Percentiles rank a stretch among this genome's conserved stretches.
phyloP scores from a whole-genome alignment of 441 rosid species.

The Hura crepitans region DNA sequence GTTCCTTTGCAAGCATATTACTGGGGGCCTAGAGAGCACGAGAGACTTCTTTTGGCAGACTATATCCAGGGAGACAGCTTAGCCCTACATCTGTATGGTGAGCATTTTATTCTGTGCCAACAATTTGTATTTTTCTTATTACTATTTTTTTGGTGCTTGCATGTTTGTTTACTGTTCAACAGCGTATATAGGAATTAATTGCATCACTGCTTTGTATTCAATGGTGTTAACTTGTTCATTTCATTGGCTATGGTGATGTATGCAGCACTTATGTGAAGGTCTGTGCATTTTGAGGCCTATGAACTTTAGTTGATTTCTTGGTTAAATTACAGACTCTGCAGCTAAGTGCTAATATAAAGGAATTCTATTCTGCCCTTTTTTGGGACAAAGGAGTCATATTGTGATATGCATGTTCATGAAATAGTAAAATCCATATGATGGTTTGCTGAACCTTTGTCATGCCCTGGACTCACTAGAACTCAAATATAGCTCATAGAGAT shows the following conservation, averaged over 20 bases:
- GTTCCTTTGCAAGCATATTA: constrained; percentile 76
- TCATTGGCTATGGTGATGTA: background rate
- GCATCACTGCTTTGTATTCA: background rate
- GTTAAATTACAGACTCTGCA: background rate
- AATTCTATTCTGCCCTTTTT: background rate
- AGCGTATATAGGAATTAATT: background rate
- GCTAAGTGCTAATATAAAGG: background rate
- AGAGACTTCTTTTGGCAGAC: constrained; percentile 66
- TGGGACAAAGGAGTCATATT: background rate
- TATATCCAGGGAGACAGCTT: constrained; percentile 57
- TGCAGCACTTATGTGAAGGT: background rate
- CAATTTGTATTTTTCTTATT: background rate
- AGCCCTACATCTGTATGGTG: constrained; percentile 84
- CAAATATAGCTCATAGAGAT: no score
- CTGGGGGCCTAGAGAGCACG: constrained; percentile 85
- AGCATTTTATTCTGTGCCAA: constrained; percentile 25
- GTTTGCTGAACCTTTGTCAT: background rate
- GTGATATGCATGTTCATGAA: background rate
- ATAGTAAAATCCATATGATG: background rate
- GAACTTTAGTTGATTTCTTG: background rate
- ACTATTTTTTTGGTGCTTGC: background rate
- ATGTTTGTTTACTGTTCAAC: no score
- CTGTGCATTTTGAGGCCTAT: no score
- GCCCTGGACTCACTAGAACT: no score
- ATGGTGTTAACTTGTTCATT: constrained; percentile 10